phyloP scores from a whole-genome alignment of 108 stramenopile genomes.

The Pseudonitzschia delicatissima region DNA sequence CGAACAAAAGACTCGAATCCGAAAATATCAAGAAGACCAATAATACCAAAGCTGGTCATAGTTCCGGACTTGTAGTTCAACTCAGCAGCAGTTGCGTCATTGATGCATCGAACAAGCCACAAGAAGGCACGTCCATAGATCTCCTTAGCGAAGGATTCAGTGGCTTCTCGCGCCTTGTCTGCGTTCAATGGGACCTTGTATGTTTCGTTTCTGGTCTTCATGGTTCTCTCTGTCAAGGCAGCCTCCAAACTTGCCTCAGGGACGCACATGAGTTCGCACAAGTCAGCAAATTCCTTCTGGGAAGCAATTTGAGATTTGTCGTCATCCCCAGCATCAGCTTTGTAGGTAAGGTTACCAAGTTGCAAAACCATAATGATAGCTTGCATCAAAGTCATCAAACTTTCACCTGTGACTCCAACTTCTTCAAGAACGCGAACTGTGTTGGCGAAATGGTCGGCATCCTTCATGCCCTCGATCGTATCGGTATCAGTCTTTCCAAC shows the following conservation, averaged over 20 bases:
- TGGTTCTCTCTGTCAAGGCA: slow-evolving; percentile 78
- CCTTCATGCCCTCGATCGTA: slow-evolving; percentile 72
- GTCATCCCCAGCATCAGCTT: slow-evolving; percentile 47
- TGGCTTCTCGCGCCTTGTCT: slow-evolving; percentile 64
- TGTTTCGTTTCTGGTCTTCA: slow-evolving; percentile 72
- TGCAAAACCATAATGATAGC: slow-evolving; percentile 81
- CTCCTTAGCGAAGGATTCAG: slow-evolving; percentile 94
- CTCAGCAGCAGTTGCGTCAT: slow-evolving; percentile 68
- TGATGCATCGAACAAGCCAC: slow-evolving; percentile 81
- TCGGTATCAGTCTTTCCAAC: slow-evolving; percentile 45
- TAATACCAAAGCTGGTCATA: slow-evolving; percentile 57
- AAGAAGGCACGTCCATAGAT: slow-evolving; percentile 77
- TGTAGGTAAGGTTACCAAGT: slow-evolving; percentile 86
- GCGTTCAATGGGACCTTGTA: slow-evolving; percentile 80
- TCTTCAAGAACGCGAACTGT: slow-evolving; percentile 62
- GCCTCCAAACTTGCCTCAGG: slow-evolving; percentile 40
- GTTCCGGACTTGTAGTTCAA: slow-evolving; percentile 43
- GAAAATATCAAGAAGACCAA: slow-evolving; percentile 97
- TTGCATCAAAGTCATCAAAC: slow-evolving; percentile 63
- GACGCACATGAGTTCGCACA: slow-evolving; percentile 81
- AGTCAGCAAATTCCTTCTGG: slow-evolving; percentile 49
- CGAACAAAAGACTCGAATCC: slow-evolving; percentile 94
- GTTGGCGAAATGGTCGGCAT: slow-evolving; percentile 66
- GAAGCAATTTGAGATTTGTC: slow-evolving; percentile 57
- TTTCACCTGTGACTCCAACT: slow-evolving; percentile 67